Percentiles rank a stretch among this genome's conserved stretches.
Conservation (phyloP, 2,329 filamentous ascomycete genomes). For the Alternaria arbusti region DNA sequence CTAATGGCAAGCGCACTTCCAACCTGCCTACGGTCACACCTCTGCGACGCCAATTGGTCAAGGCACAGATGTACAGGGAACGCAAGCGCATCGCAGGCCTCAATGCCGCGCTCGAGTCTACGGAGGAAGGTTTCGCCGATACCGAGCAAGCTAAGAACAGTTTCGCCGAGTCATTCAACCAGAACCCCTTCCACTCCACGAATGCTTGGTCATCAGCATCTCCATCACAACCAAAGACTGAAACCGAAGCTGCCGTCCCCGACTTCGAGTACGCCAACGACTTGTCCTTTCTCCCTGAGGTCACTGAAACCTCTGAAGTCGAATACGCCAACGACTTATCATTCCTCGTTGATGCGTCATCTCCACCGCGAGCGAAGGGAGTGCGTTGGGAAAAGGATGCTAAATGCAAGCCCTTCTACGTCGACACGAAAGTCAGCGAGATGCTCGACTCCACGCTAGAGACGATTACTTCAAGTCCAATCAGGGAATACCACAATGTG, state of each 20-base stretch:
- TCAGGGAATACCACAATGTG: constrained; percentile 5
- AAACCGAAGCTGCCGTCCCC: neutral
- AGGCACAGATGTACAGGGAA: constrained; percentile 9
- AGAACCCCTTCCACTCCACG: constrained; percentile 14
- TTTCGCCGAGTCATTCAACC: constrained; percentile 7
- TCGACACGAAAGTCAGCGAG: constrained; percentile 27
- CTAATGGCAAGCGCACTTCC: neutral
- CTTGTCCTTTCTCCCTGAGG: constrained; percentile 22
- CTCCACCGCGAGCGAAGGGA: constrained; percentile 5
- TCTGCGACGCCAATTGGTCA: constrained; percentile 17
- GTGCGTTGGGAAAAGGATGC: constrained; percentile 22
- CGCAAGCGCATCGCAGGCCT: constrained; percentile 5
- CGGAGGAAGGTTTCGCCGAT: constrained; percentile 13
- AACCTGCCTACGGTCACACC: constrained; percentile 9
- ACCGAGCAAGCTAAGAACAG: constrained; percentile 1
- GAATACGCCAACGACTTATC: constrained; percentile 25
- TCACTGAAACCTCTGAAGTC: neutral
- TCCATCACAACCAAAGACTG: neutral
- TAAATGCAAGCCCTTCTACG: constrained; percentile 22
- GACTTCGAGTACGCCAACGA: constrained; percentile 21
- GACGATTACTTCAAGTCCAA: constrained; percentile 19
- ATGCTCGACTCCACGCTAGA: constrained; percentile 33
- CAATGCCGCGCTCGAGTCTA: constrained; percentile 1
- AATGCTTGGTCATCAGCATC: constrained; percentile 2
- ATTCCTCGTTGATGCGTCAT: constrained; percentile 21